These are phyloP conservation scores for Auricularia sp. DNA, from an alignment of 768 basidiomycete species.

Conservation along the genomic window DNA sequence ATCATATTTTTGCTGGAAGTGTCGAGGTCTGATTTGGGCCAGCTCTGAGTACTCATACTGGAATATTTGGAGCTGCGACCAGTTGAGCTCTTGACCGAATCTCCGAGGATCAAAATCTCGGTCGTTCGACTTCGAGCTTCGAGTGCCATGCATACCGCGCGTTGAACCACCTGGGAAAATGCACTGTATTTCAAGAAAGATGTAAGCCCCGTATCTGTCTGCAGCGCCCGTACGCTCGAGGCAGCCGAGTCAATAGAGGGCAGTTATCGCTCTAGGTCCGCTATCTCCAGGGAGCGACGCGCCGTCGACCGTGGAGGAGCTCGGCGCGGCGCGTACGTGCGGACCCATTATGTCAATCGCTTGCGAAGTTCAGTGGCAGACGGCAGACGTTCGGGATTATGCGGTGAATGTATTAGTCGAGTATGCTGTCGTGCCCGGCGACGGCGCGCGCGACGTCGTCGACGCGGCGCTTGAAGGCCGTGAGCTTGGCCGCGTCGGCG, in stretches of 20 bases:
- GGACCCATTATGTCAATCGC: constrained; percentile 4
- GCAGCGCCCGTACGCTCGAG: constrained; percentile 49
- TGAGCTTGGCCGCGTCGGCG: constrained; percentile 42
- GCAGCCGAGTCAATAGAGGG: constrained; percentile 80
- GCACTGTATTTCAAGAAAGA: not conserved
- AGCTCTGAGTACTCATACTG: too few relatives aligned
- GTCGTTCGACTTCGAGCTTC: too few relatives aligned
- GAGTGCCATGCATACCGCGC: too few relatives aligned
- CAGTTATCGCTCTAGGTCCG: constrained; percentile 48
- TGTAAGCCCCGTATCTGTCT: constrained; percentile 91
- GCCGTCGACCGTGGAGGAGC: not conserved
- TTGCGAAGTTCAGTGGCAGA: constrained; percentile 15
- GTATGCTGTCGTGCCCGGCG: constrained; percentile 13
- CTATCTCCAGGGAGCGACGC: not conserved
- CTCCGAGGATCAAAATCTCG: too few relatives aligned
- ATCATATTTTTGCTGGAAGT: too few relatives aligned
- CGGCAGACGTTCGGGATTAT: constrained; percentile 12
- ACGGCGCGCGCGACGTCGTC: constrained; percentile 54
- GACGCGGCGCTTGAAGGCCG: constrained; percentile 55
- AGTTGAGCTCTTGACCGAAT: too few relatives aligned
- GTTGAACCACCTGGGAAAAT: too few relatives aligned
- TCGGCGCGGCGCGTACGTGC: constrained; percentile 15
- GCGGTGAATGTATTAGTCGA: constrained; percentile 13
- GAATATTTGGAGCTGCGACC: too few relatives aligned
- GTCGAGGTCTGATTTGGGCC: too few relatives aligned